Percentiles rank a stretch among this genome's conserved stretches.
These are phyloP conservation scores for Penicillium brasilianum DNA, from an alignment of 2,329 filamentous ascomycete species.

Conservation along the genomic window DNA sequence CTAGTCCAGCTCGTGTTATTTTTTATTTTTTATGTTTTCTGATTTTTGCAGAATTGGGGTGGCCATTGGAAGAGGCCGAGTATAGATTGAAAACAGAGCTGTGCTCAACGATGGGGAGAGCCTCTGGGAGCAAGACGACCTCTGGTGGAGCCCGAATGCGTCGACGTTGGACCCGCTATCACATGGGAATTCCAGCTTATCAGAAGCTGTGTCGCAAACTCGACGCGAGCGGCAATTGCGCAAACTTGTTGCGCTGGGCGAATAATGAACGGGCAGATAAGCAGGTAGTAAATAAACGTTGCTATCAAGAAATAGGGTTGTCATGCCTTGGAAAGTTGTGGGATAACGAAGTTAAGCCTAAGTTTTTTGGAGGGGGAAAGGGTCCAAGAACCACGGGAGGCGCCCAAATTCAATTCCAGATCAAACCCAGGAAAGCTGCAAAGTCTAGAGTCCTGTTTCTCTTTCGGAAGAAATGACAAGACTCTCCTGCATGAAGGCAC, in stretches of 20 bases:
- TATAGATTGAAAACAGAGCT: not conserved
- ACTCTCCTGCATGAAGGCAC: not conserved
- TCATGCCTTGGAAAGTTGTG: not conserved
- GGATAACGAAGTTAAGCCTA: not conserved
- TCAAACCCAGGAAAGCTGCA: too few relatives aligned
- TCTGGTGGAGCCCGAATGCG: conserved; percentile 22
- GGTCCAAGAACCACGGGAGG: not conserved
- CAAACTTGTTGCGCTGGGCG: not conserved
- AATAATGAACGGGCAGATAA: not conserved
- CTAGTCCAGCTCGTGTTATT: not conserved
- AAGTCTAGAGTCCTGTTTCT: too few relatives aligned
- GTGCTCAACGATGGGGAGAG: too few relatives aligned
- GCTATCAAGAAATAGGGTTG: not conserved
- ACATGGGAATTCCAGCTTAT: conserved; percentile 37
- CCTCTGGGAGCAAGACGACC: too few relatives aligned
- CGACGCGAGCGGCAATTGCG: conserved; percentile 13
- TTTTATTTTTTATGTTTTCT: too few relatives aligned
- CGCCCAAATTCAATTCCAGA: conserved; percentile 2
- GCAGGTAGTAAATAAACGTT: not conserved
- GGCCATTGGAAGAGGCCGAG: not conserved
- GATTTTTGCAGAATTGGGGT: too few relatives aligned
- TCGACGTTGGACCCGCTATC: conserved; percentile 40
- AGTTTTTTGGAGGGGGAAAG: not conserved
- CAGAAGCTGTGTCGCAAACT: conserved; percentile 17
- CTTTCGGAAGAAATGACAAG: not conserved